Base-by-base conservation (phyloP, 2,329 filamentous ascomycete species). In the Phialemoniopsis sp. region DNA sequence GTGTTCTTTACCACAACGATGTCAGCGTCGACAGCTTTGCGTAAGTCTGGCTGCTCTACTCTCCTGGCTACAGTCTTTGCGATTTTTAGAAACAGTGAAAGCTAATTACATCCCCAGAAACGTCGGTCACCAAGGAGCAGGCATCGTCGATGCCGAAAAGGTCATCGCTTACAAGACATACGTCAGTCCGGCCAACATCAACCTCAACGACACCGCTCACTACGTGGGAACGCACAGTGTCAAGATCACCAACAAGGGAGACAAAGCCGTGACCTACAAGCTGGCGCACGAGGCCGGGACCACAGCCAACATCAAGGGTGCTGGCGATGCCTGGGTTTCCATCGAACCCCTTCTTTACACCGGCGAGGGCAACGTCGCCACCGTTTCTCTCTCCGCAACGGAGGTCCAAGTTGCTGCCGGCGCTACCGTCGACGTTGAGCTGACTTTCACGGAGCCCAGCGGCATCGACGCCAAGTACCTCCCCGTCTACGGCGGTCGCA, bases 191-290 rank as follows among this genome's bases (percentile, higher is more conserved):
- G 56, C 54, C 15, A 60, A 55, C 36, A 49, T 67, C 19, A 53
- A 57, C 21, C 60, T 66, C 48, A 67, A 67, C 39, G 63, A 67
- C 41, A 65, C 61, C 10, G 53, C 54, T 32, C 48, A 65, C 46
- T 57, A 66, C 38, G 47, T 49, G 13, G 43, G 46, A 5, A 46
- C 41, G 13, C 52, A 55, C 29, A 53, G 55, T 29, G 57, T 66
- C 40, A 54, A 53, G 33, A 53, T 65, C 44, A 53, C 47, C 39
- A 65, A 65, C 47, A 49, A 50, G 15, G 60, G 55, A 30, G 43
- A 43, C 14, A 44, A 51, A 26, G 44, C 47, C 10, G 44, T 56
- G 29, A 56, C 53, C n/a, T 65, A 63, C 47, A 49, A 46, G 13
- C 44, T 66, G 32, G 50, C 48, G 28, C 51, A 63, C 28, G 48